Percentiles rank a stretch among this genome's conserved stretches.
These are phyloP conservation scores for Colletotrichum caudatum DNA, from an alignment of 2,329 filamentous ascomycete genomes.

Conservation along the genomic window DNA sequence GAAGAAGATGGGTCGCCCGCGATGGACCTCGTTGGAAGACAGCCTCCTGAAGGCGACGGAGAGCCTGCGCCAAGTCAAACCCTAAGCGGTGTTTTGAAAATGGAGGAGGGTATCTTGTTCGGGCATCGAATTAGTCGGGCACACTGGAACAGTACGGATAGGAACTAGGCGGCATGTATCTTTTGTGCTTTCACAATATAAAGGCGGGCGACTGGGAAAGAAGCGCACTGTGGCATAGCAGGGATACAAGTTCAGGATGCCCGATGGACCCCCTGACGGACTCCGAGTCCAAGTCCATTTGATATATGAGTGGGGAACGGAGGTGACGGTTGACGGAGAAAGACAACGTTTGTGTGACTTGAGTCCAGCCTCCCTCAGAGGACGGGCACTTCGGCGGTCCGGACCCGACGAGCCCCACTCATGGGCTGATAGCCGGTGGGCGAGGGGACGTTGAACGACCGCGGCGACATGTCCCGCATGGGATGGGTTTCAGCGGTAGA, in stretches of 20 bases:
- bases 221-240: too few relatives aligned
- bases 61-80: background rate
- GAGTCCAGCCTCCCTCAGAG: too few relatives aligned
- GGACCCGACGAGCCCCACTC: background rate
- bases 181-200: background rate
- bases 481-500: background rate
- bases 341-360: too few relatives aligned
- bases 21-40: conserved; percentile 6
- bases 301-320: too few relatives aligned
- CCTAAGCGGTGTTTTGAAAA: background rate
- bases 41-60: background rate
- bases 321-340: too few relatives aligned
- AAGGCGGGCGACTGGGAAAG: too few relatives aligned
- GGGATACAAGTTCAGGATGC: background rate
- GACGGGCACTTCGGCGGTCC: too few relatives aligned
- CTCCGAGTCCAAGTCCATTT: too few relatives aligned
- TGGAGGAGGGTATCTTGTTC: too few relatives aligned
- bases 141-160: background rate
- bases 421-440: background rate
- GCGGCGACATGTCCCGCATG: background rate
- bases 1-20: background rate
- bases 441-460: background rate
- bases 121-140: background rate
- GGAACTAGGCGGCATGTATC: background rate
- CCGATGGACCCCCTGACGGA: too few relatives aligned